phyloP scores from a whole-genome alignment of 2,329 filamentous ascomycete species.

The Tolypocladium endophyticum region DNA sequence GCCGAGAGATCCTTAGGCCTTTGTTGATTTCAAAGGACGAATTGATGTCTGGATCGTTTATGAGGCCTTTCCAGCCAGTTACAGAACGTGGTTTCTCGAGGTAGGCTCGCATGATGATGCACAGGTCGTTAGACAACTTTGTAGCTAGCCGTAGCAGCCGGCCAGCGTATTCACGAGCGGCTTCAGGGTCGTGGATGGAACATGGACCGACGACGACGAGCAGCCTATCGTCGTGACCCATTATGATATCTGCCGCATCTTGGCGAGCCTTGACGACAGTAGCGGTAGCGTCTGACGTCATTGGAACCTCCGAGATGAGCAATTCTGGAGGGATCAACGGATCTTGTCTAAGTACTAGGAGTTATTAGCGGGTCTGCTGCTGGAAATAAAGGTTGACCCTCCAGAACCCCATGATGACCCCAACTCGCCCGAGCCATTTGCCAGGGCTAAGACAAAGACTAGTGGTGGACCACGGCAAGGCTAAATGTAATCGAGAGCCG shows the following conservation, averaged over 20 bases:
- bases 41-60: conserved; percentile 98
- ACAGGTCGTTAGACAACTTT: conserved; percentile 72
- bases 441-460: too few relatives aligned
- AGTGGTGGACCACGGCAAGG: background rate
- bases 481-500: background rate
- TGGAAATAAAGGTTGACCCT: too few relatives aligned
- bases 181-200: conserved; percentile 88
- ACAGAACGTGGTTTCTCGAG: conserved; percentile 97
- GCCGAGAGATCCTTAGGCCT: conserved; percentile 77
- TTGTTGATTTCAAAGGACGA: conserved; percentile 99
- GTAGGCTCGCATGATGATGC: conserved; percentile 96
- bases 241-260: conserved; percentile 63
- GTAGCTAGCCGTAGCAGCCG: conserved; percentile 67
- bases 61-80: conserved; percentile 97
- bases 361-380: background rate
- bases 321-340: conserved; percentile 83
- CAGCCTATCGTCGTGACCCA: conserved; percentile 72
- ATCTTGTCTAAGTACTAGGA: conserved; percentile 79
- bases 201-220: conserved; percentile 93
- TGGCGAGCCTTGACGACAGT: conserved; percentile 63
- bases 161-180: conserved; percentile 78
- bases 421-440: too few relatives aligned
- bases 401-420: too few relatives aligned
- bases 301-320: conserved; percentile 76
- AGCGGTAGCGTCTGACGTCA: conserved; percentile 39